Evolutionary conservation across 768 basidiomycete genomes (phyloP).

Genomic region (Macrolepiota dolichaula): DNA sequence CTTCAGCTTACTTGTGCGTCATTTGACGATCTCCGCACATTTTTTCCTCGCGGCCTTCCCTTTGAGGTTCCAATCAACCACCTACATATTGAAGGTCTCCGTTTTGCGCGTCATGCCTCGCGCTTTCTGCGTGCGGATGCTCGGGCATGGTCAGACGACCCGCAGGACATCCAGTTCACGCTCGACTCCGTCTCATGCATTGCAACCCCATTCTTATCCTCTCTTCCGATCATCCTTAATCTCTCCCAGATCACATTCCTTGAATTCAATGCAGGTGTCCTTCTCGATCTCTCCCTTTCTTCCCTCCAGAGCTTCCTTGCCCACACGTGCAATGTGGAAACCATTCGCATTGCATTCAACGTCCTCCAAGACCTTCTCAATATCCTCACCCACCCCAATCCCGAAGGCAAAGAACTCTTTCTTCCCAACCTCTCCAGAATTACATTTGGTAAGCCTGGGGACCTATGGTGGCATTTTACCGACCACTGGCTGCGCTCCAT

Average conservation of each 20-base stretch:
- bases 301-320: slow-evolving; percentile 19
- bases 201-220: slow-evolving; percentile 5
- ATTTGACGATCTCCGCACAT: slow-evolving; percentile 21
- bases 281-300: slow-evolving; percentile 20
- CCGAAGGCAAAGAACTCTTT: slow-evolving; percentile 7
- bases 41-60: slow-evolving; percentile 26
- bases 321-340: slow-evolving; percentile 19
- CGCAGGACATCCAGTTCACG: slow-evolving; percentile 15
- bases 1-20: slow-evolving; percentile 26
- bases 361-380: slow-evolving; percentile 23
- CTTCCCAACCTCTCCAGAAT: slow-evolving; percentile 25
- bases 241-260: slow-evolving; percentile 24
- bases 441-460: slow-evolving; percentile 27
- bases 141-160: slow-evolving; percentile 21
- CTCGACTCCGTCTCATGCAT: slow-evolving; percentile 22
- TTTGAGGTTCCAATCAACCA: slow-evolving; percentile 10
- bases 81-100: slow-evolving; percentile 8
- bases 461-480: slow-evolving; percentile 31
- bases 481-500: slow-evolving; percentile 25
- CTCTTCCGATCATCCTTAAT: slow-evolving; percentile 15
- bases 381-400: slow-evolving; percentile 14
- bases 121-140: slow-evolving; percentile 17
- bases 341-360: slow-evolving; percentile 26
- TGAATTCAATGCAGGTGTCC: slow-evolving; percentile 28
- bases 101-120: slow-evolving; percentile 23